phyloP scores from a whole-genome alignment of 441 rosid genomes.

The Croton setiger region DNA sequence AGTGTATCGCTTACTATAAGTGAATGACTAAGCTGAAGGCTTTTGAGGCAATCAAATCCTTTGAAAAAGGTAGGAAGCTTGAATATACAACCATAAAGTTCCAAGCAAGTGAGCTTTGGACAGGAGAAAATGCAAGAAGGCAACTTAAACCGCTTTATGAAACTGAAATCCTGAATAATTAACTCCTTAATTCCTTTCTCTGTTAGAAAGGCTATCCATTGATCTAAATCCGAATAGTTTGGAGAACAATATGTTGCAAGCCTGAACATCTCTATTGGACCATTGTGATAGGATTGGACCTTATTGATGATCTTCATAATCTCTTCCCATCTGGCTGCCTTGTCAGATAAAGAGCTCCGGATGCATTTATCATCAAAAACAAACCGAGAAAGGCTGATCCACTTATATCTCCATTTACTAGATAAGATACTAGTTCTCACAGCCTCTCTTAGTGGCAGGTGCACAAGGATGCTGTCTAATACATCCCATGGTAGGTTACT shows the following conservation, averaged over 20 bases:
- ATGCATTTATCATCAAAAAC: constrained; percentile 27
- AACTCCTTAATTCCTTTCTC: constrained; percentile 23
- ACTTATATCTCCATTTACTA: constrained; percentile 27
- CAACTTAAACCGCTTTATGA: constrained; percentile 23
- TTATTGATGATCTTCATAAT: constrained; percentile 26
- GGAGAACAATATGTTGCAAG: constrained; percentile 23
- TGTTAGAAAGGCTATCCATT: constrained; percentile 24
- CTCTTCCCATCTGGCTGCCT: constrained; percentile 17
- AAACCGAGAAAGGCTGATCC: constrained; percentile 27
- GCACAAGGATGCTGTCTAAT: constrained; percentile 24
- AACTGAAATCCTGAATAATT: constrained; percentile 15
- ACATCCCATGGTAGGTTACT: constrained; percentile 30
- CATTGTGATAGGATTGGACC: constrained; percentile 21
- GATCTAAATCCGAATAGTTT: constrained; percentile 21
- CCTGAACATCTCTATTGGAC: constrained; percentile 30
- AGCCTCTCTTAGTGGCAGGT: constrained; percentile 27
- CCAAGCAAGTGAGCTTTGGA: constrained; percentile 23
- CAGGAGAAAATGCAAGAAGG: constrained; percentile 28
- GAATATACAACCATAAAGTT: constrained; percentile 23
- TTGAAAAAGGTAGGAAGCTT: constrained; percentile 30
- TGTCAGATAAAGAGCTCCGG: constrained; percentile 2
- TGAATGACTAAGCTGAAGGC: constrained; percentile 23
- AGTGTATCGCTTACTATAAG: constrained; percentile 17
- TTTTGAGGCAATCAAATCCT: constrained; percentile 31
- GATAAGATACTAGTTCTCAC: constrained; percentile 34